Base-by-base conservation (phyloP, 2,329 filamentous ascomycete species). In the Curvularia hawaiiensis region DNA sequence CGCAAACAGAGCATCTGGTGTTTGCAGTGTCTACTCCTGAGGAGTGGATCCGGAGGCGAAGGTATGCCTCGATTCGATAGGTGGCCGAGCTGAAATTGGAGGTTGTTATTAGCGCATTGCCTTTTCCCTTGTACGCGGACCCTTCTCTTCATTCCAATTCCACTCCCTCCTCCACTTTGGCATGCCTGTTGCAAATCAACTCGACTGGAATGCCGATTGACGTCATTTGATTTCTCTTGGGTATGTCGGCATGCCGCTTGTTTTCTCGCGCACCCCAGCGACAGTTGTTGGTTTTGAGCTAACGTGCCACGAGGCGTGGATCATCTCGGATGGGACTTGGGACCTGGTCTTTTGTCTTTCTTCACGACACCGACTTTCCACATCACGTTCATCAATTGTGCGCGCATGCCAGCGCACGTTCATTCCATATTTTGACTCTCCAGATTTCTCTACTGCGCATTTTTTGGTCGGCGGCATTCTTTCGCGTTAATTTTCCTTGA, bases 41-140 rank as follows among this genome's bases (percentile, higher is more conserved):
- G 38, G 50, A 50, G 31, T 64, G 59, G 61, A 63, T 59, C 52
- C 53, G 58, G 57, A 64, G 60, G 66, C 52, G 54, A 58, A 65
- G 61, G 65, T 71, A 68, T 62, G 63, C 63, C 55, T 60, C 59
- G 65, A 65, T 64, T 62, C 59, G 64, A 66, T 62, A 63, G 62
- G 64, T 71, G 70, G 67, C 70, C 72, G 71, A 75, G 70, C 71
- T 75, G 71, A 73, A 73, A 72, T 74, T 72, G 66, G 64, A 72
- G 61, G 61, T 67, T 48, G 46, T 47, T 64, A 61, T 69, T 73
- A 73, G 72, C 66, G 63, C 65, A 65, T 58, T 56, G 43, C 64
- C 63, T 66, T 67, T 68, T 68, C 61, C 60, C 50, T 52, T 66
- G 52, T 65, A 64, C 63, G 60, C 63, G 62, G 61, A 64, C 64